phyloP scores from a whole-genome alignment of 2,329 filamentous ascomycete species.

The Epichloe brachyelytri region DNA sequence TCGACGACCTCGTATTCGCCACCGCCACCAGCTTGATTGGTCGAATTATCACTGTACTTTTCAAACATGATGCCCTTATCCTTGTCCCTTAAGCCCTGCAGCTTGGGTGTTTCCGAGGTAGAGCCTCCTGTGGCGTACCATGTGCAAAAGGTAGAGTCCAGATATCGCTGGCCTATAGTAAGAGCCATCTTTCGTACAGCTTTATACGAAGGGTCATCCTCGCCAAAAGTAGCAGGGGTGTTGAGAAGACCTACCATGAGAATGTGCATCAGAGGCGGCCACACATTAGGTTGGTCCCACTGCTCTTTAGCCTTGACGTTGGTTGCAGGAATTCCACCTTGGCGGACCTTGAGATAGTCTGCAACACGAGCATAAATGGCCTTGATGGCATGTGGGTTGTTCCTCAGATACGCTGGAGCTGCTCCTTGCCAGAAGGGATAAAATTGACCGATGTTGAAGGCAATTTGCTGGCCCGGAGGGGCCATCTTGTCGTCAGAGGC shows the following conservation, averaged over 20 bases:
- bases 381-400: constrained; percentile 45
- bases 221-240: constrained; percentile 42
- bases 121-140: constrained; percentile 55
- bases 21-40: constrained; percentile 48
- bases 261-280: constrained; percentile 54
- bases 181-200: constrained; percentile 43
- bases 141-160: constrained; percentile 56
- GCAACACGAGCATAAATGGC: constrained; percentile 40
- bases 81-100: constrained; percentile 29
- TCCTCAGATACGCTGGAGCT: constrained; percentile 41
- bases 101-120: constrained; percentile 37
- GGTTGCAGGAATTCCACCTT: constrained; percentile 48
- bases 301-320: constrained; percentile 50
- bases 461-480: constrained; percentile 41
- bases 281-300: constrained; percentile 60
- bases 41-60: constrained; percentile 50
- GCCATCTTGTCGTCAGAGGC: constrained; percentile 24
- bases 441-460: constrained; percentile 47
- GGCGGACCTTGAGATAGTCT: constrained; percentile 35
- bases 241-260: constrained; percentile 49
- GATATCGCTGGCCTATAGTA: constrained; percentile 48
- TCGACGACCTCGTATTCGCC: constrained; percentile 59
- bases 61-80: constrained; percentile 53
- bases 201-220: constrained; percentile 39
- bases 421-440: constrained; percentile 60